phyloP scores from a whole-genome alignment of 1,284 basidiomycete species.

The Vanrija sp. region DNA sequence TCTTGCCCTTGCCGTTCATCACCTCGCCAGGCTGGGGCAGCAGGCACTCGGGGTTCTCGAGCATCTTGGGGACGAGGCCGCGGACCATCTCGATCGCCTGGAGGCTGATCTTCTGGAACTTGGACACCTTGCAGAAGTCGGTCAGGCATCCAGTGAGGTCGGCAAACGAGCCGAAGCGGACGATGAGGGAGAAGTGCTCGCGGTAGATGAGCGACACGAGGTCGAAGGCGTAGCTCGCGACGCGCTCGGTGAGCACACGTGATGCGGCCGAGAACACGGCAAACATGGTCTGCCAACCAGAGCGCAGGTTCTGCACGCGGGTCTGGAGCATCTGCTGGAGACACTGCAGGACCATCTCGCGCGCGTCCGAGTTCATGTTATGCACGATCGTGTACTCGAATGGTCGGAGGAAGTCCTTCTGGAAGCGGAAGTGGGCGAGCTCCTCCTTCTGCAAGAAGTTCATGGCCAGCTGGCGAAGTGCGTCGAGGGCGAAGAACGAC shows the following conservation, averaged over 20 bases:
- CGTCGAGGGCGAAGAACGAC: constrained; percentile 94
- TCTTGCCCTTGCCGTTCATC: constrained; percentile 25
- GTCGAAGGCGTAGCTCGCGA: constrained; percentile 92
- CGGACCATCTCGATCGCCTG: constrained; percentile 96
- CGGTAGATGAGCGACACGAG: constrained; percentile 87
- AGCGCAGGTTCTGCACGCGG: constrained; percentile 88
- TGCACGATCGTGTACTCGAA: constrained; percentile 98
- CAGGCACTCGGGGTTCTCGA: constrained; percentile 75
- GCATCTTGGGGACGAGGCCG: constrained; percentile 85
- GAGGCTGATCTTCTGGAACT: constrained; percentile 96
- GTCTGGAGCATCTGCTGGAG: constrained; percentile 99
- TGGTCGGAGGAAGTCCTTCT: constrained; percentile 97
- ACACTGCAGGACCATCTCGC: constrained; percentile 98
- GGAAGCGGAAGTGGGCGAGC: constrained; percentile 96
- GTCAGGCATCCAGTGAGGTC: constrained; percentile 96
- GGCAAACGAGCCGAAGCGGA: constrained; percentile 88
- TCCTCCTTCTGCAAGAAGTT: constrained; percentile 99
- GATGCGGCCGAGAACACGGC: constrained; percentile 95
- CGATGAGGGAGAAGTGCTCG: constrained; percentile 85
- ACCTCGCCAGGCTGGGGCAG: constrained; percentile 48
- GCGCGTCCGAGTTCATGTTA: constrained; percentile 89
- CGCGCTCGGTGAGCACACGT: constrained; percentile 90
- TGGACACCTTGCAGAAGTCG: constrained; percentile 98
- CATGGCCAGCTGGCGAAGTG: constrained; percentile 96
- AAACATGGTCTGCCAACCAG: constrained; percentile 99